Evolutionary conservation across 306 rosid species (phyloP).

Genomic region (Acacia melanoxylon): DNA sequence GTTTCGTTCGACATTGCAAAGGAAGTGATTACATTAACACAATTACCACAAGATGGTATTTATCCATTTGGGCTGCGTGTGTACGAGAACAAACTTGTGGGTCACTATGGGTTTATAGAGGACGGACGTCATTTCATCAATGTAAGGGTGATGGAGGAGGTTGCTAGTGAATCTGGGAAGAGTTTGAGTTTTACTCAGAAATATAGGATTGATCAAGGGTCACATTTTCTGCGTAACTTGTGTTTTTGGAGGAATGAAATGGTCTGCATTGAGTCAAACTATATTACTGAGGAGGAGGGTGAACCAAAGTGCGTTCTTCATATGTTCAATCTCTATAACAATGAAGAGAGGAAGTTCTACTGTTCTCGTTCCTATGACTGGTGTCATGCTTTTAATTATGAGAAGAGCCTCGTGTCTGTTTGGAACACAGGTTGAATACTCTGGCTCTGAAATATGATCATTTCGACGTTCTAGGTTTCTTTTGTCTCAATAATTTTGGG

Average conservation of each 20-base stretch:
- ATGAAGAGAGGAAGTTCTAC: neutral
- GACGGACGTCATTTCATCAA: neutral
- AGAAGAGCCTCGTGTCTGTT: neutral
- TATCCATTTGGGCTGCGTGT: accelerated
- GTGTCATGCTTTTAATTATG: neutral
- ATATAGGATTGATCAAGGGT: neutral
- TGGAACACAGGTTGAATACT: too few relatives aligned
- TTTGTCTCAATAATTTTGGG: neutral
- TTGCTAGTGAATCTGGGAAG: neutral
- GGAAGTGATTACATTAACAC: neutral
- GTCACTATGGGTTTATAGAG: neutral
- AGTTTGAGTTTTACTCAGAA: neutral
- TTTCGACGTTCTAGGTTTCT: neutral
- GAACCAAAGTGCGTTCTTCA: neutral
- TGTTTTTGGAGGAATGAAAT: neutral
- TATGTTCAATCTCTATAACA: neutral
- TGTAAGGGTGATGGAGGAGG: neutral
- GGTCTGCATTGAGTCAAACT: neutral
- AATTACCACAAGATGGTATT: neutral
- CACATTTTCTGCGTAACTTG: too few relatives aligned
- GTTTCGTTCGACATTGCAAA: neutral
- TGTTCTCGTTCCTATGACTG: neutral
- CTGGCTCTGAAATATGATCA: neutral
- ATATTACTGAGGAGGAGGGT: neutral
- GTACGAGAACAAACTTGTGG: neutral